These are phyloP conservation scores for Botryotinia convoluta DNA, from an alignment of 2,329 filamentous ascomycete species.

Conservation along the genomic window DNA sequence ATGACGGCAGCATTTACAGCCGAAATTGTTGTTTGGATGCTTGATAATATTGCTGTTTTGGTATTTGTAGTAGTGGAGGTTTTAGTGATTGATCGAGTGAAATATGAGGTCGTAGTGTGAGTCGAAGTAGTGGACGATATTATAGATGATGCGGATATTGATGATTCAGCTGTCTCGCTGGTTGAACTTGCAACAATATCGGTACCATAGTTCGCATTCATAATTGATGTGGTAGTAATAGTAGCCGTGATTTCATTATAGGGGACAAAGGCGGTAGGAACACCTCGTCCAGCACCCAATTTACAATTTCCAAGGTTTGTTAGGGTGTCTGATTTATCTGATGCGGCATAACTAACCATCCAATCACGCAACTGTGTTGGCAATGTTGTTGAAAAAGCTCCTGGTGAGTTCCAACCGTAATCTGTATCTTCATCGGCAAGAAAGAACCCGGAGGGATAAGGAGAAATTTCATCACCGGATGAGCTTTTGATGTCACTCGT, in stretches of 20 bases:
- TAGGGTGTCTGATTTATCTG: background rate
- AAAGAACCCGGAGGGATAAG: conserved; percentile 22
- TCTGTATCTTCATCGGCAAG: conserved; percentile 11
- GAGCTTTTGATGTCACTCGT: background rate
- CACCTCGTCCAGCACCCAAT: conserved; percentile 20
- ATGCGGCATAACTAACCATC: conserved; percentile 19
- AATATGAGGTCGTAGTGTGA: background rate
- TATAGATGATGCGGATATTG: background rate
- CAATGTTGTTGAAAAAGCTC: conserved; percentile 13
- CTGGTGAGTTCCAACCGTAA: conserved; percentile 13
- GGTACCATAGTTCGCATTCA: conserved; percentile 17
- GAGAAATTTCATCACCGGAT: conserved; percentile 14
- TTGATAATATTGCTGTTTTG: background rate
- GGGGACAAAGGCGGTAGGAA: conserved; percentile 25
- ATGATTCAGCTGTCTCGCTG: background rate
- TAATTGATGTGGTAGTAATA: conserved; percentile 14
- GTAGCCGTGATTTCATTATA: conserved; percentile 19
- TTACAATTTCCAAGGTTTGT: conserved; percentile 18
- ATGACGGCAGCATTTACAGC: background rate
- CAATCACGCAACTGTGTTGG: conserved; percentile 22
- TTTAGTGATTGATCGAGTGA: background rate
- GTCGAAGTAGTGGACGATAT: background rate
- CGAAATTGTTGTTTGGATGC: background rate
- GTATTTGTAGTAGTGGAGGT: background rate
- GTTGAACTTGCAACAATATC: background rate